A percentile compares a stretch with the other conserved stretches of the same genome.
Evolutionary conservation across 805 yeast species (phyloP).

Genomic region (Ogataea wickerhamii): DNA sequence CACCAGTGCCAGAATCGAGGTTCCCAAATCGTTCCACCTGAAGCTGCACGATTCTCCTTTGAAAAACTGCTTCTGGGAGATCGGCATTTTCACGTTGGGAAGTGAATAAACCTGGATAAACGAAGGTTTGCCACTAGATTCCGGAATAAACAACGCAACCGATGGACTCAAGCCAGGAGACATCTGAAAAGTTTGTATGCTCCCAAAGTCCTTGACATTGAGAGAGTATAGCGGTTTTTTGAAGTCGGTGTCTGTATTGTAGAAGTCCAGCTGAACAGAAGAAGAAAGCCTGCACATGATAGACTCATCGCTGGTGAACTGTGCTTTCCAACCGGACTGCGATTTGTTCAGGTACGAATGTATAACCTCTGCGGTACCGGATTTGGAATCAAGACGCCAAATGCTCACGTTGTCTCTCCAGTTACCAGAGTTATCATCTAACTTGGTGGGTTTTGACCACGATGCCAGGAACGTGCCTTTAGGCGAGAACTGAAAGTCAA

Average conservation of each 20-base stretch:
- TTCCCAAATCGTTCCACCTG: slow-evolving; percentile 93
- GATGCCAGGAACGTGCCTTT: slow-evolving; percentile 75
- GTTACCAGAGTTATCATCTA: slow-evolving; percentile 63
- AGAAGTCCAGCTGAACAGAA: slow-evolving; percentile 64
- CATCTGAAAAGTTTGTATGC: slow-evolving; percentile 48
- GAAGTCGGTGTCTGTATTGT: slow-evolving; percentile 43
- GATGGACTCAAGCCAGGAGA: slow-evolving; percentile 90
- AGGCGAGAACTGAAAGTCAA: slow-evolving; percentile 87
- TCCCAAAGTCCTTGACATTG: slow-evolving; percentile 51
- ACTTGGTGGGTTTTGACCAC: slow-evolving; percentile 82
- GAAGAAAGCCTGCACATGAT: slow-evolving; percentile 53
- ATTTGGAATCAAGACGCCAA: slow-evolving; percentile 48
- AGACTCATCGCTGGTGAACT: slow-evolving; percentile 78
- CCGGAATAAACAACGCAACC: slow-evolving; percentile 88
- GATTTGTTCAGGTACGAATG: slow-evolving; percentile 69
- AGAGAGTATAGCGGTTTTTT: slow-evolving; percentile 56
- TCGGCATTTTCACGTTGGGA: slow-evolving; percentile 71
- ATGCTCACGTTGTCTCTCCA: slow-evolving; percentile 78
- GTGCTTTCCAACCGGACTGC: slow-evolving; percentile 92
- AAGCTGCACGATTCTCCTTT: slow-evolving; percentile 92
- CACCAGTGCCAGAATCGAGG: slow-evolving; percentile 88
- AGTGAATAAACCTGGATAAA: slow-evolving; percentile 77
- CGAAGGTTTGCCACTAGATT: slow-evolving; percentile 84
- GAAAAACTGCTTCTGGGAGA: slow-evolving; percentile 84
- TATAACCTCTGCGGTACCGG: slow-evolving; percentile 16